Percentiles rank a stretch among this genome's conserved stretches.
phyloP scores from a whole-genome alignment of 2,329 filamentous ascomycete species.

The Nigrospora sphaerica region DNA sequence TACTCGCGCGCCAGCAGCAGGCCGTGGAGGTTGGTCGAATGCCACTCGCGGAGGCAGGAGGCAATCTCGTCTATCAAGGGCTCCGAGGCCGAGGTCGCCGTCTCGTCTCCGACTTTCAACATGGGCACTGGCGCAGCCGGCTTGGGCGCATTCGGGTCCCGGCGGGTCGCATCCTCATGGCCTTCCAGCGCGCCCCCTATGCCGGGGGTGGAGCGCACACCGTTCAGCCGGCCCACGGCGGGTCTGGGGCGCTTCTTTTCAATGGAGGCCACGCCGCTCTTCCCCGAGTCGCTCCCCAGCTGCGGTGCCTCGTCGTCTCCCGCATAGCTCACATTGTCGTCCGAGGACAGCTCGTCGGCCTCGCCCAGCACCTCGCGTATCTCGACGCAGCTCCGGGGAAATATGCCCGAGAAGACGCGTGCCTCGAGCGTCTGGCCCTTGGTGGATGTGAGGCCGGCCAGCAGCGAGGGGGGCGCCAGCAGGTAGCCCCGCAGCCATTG shows the following conservation, averaged over 20 bases:
- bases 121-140: constrained; percentile 92
- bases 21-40: constrained; percentile 93
- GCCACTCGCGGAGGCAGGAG: constrained; percentile 94
- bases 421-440: constrained; percentile 92
- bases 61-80: constrained; percentile 96
- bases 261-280: constrained; percentile 40
- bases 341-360: constrained; percentile 40
- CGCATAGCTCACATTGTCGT: constrained; percentile 28
- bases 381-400: constrained; percentile 90
- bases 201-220: background rate
- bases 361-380: constrained; percentile 87
- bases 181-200: background rate
- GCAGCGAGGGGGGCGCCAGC: constrained; percentile 84
- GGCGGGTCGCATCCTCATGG: constrained; percentile 14
- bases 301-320: constrained; percentile 23
- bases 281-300: constrained; percentile 42
- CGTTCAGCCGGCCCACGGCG: background rate
- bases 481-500: constrained; percentile 95
- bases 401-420: constrained; percentile 96
- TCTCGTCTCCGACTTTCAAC: constrained; percentile 96
- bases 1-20: constrained; percentile 81
- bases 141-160: constrained; percentile 63
- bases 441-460: constrained; percentile 83
- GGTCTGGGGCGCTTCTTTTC: constrained; percentile 26
- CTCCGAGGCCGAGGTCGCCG: constrained; percentile 79